A percentile compares a stretch with the other conserved stretches of the same genome.
Evolutionary conservation across 1,139 yeast genomes (phyloP).

Genomic region (Ogataea hybrid): DNA sequence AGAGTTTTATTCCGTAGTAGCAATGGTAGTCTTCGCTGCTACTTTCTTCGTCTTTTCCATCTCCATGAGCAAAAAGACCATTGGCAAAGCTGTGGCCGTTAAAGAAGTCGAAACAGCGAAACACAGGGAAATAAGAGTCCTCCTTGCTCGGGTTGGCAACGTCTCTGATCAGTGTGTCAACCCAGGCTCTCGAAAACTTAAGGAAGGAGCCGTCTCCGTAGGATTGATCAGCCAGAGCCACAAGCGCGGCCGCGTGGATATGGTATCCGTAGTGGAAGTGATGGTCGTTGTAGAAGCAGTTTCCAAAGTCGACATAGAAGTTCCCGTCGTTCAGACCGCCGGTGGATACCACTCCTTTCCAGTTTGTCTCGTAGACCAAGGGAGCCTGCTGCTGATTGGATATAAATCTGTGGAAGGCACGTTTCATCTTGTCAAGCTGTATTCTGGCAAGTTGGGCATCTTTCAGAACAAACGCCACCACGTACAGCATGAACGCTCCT

Average conservation of each 20-base stretch:
- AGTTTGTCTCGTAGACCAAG: slow-evolving; percentile 59
- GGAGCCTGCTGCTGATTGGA: slow-evolving; percentile 59
- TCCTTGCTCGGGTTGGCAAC: slow-evolving; percentile 61
- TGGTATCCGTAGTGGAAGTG: slow-evolving; percentile 83
- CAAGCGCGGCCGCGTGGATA: slow-evolving; percentile 67
- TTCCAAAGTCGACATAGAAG: slow-evolving; percentile 63
- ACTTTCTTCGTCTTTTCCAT: slow-evolving; percentile 79
- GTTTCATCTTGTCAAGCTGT: slow-evolving; percentile 50
- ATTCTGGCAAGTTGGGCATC: slow-evolving; percentile 46
- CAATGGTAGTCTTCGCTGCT: slow-evolving; percentile 76
- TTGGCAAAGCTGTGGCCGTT: slow-evolving; percentile 83
- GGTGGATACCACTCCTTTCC: slow-evolving; percentile 75
- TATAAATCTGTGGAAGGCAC: slow-evolving; percentile 60
- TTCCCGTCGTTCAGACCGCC: slow-evolving; percentile 54
- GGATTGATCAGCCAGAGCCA: slow-evolving; percentile 52
- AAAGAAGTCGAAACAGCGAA: slow-evolving; percentile 75
- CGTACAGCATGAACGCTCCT: slow-evolving; percentile 69
- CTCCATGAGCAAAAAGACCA: slow-evolving; percentile 71
- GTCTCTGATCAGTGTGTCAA: slow-evolving; percentile 61
- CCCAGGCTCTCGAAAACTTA: slow-evolving; percentile 49
- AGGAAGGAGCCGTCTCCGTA: slow-evolving; percentile 52
- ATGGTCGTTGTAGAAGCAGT: slow-evolving; percentile 75
- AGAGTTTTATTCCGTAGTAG: slow-evolving; percentile 65
- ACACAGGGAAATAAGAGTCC: slow-evolving; percentile 67
- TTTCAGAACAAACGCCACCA: slow-evolving; percentile 52